Percentiles rank a stretch among this genome's conserved stretches.
These are phyloP conservation scores for Hordeum marinum DNA, from an alignment of 176 grass and related monocot genomes.

Conservation along the genomic window DNA sequence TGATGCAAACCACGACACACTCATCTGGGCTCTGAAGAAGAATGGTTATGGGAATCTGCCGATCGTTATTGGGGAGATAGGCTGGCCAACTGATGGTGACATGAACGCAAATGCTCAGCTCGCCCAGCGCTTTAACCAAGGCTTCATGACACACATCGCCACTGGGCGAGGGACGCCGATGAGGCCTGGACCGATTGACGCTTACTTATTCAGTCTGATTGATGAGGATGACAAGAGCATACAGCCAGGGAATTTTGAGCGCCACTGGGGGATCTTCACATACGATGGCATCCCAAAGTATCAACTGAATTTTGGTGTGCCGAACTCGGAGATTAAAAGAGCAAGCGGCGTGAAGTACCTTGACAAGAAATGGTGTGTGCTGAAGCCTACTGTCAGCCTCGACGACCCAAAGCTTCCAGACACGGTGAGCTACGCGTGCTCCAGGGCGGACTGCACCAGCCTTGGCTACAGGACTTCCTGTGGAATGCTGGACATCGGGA, in stretches of 20 bases:
- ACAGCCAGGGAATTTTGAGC: slow-evolving; percentile 94
- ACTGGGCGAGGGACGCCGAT: slow-evolving; percentile 65
- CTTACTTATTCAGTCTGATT: slow-evolving; percentile 89
- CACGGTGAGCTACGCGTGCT: slow-evolving; percentile 69
- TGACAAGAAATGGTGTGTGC: slow-evolving; percentile 89
- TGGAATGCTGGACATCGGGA: slow-evolving; percentile 52
- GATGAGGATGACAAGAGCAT: slow-evolving; percentile 98
- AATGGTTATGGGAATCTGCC: slow-evolving; percentile 79
- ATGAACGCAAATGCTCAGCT: slow-evolving; percentile 69
- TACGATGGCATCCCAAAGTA: slow-evolving; percentile 89
- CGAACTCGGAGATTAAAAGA: slow-evolving; percentile 40
- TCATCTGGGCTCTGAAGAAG: slow-evolving; percentile 89
- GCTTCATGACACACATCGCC: slow-evolving; percentile 78
- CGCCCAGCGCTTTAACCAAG: slow-evolving; percentile 87
- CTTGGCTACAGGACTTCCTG: slow-evolving; percentile 92
- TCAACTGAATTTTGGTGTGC: slow-evolving; percentile 48
- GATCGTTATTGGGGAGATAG: slow-evolving; percentile 80
- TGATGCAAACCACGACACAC: slow-evolving; percentile 88
- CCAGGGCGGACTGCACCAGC: slow-evolving; percentile 86
- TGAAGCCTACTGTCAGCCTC: slow-evolving; percentile 66
- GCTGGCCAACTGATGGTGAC: slow-evolving; percentile 92
- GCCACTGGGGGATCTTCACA: slow-evolving; percentile 95
- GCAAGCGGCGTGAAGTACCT: slow-evolving; percentile 66
- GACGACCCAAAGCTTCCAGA: slow-evolving; percentile 38
- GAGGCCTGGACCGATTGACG: slow-evolving; percentile 70